Evolutionary conservation across 1,284 basidiomycete genomes (phyloP).

Genomic region (Laetiporus sulphureus): DNA sequence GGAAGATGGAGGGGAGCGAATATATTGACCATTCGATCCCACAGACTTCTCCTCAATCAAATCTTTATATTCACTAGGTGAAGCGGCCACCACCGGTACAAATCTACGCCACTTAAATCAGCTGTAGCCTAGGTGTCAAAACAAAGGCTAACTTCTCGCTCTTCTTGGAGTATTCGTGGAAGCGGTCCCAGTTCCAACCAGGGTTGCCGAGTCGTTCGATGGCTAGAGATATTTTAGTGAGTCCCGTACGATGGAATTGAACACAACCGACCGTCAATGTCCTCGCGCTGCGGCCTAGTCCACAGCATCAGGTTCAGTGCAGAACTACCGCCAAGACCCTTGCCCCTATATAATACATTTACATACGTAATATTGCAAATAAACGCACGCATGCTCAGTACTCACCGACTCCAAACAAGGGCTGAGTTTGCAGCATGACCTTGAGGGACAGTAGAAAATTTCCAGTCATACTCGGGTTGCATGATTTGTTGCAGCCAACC

Average conservation of each 20-base stretch:
- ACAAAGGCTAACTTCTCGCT: slow-evolving; percentile 5
- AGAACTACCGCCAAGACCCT: slow-evolving; percentile 15
- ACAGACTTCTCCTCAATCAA: no score
- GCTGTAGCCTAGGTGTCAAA: background rate
- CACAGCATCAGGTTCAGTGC: slow-evolving; percentile 17
- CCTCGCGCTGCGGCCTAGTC: slow-evolving; percentile 19
- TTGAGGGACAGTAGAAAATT: slow-evolving; percentile 11
- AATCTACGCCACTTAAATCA: background rate
- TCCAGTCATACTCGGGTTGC: slow-evolving; percentile 15
- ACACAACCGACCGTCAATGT: slow-evolving; percentile 14
- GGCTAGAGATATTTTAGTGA: no score
- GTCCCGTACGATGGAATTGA: background rate
- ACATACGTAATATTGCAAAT: no score
- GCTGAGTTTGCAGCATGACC: background rate
- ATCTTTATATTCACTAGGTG: background rate
- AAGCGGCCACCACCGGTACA: background rate
- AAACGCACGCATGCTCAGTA: background rate
- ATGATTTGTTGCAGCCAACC: slow-evolving; percentile 11
- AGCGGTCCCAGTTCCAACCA: slow-evolving; percentile 19
- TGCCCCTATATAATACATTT: slow-evolving; percentile 9
- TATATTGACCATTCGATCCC: no score
- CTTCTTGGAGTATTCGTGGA: slow-evolving; percentile 11
- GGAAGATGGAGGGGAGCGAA: no score
- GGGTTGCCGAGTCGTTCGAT: slow-evolving; percentile 18
- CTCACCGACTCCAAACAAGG: slow-evolving; percentile 5